Evolutionary conservation across 441 rosid genomes (phyloP), one percentile per base, ranked within the genome.

Genomic region (Populus hybrid): DNA sequence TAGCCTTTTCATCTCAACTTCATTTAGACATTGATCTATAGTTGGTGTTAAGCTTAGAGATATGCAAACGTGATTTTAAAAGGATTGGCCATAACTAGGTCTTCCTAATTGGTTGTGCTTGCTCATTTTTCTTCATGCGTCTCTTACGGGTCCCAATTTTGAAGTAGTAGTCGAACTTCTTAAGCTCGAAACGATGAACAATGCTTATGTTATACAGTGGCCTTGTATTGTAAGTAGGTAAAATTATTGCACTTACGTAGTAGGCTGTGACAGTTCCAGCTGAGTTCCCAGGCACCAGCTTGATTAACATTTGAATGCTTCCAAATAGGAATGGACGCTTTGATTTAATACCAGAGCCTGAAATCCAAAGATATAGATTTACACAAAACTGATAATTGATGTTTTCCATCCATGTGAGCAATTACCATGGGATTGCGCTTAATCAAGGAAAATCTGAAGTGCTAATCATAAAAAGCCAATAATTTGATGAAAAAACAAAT

Each of bases 241-340:
- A 32, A 72, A 46, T 38, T 3, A 9, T 38, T 68, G 59, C 10
- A 34, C 79, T 82, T 75, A 82, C 81, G 61, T 82, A 78, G 63
- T 82, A 82, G 19, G 84, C 77, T 7, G 81, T 82, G 73, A 82
- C 84, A n/a, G 77, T 80, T 74, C 85, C 81, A 34, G 83, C 81
- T 61, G 81, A 80, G 73, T 80, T 77, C 2, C 79, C 72, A 21
- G 79, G 81, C 14, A 83, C 83, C 79, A 83, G 69, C 74, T 83
- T 83, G 69, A 83, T 80, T 40, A 76, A 50, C 83, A 83, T 77
- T 32, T 83, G 72, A 71, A 80, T 71, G 75, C 81, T 80, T 46
- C 85, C 84, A 72, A 80, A 85, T 77, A 85, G 38, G 72, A 78
- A 84, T 32, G 77, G 24, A 10, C 72, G 68, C 72, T 78, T 85